phyloP scores from a whole-genome alignment of 768 basidiomycete genomes.

The Mycena haematopus region DNA sequence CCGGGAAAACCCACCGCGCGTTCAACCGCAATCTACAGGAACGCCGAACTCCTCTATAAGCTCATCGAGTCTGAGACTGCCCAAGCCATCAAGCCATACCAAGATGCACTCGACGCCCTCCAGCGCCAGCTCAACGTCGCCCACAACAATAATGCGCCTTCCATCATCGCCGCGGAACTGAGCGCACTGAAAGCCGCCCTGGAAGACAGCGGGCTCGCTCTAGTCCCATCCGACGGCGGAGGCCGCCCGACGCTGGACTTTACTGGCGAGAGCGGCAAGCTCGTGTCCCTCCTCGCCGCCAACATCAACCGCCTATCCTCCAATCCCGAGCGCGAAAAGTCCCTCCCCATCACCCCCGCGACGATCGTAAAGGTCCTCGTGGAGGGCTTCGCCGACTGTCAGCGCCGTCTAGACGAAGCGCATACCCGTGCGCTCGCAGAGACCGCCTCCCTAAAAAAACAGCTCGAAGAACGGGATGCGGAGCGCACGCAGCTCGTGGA shows the following conservation, averaged over 20 bases:
- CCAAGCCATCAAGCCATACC: constrained; percentile 15
- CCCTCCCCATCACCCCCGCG: constrained; percentile 10
- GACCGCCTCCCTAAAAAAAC: neutral
- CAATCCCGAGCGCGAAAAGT: neutral
- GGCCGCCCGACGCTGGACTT: neutral
- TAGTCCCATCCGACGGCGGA: neutral
- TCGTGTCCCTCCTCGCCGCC: neutral
- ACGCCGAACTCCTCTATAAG: constrained; percentile 3
- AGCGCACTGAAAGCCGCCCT: constrained; percentile 5
- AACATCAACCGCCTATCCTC: neutral
- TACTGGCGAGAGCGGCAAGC: constrained; percentile 2
- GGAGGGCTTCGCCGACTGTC: constrained; percentile 3
- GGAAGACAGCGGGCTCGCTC: constrained; percentile 8
- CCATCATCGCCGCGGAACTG: neutral
- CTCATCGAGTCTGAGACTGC: constrained; percentile 19
- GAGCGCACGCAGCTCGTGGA: neutral
- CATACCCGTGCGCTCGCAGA: neutral
- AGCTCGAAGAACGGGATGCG: neutral
- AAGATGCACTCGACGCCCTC: neutral
- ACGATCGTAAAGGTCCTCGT: constrained; percentile 13
- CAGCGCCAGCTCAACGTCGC: neutral
- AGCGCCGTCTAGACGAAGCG: neutral
- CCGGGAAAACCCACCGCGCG: neutral
- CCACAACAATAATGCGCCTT: neutral
- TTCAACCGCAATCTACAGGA: constrained; percentile 15